Conservation (phyloP, 1,284 basidiomycete genomes). For the Trichosporon coremiiforme region DNA sequence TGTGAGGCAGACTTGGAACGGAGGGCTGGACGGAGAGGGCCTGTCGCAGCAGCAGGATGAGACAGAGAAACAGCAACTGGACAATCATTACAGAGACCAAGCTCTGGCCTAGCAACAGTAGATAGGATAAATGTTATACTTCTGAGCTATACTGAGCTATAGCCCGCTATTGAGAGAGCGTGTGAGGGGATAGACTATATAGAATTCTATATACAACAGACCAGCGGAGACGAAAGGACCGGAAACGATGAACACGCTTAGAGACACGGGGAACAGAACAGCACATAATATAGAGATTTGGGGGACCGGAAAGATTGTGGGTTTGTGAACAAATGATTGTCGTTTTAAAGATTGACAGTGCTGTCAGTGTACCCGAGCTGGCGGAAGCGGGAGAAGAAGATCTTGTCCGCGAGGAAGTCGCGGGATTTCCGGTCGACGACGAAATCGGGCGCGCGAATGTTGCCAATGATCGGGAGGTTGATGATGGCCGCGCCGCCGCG, state of each 20-base stretch:
- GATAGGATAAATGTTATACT: constrained; percentile 1
- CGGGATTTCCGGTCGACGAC: constrained; percentile 42
- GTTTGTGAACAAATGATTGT: neutral
- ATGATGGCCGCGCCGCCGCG: constrained; percentile 39
- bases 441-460: constrained; percentile 33
- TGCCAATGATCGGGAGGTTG: constrained; percentile 42
- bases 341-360: neutral
- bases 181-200: neutral
- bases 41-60: neutral
- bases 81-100: neutral
- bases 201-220: constrained; percentile 15
- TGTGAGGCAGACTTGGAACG: constrained; percentile 28
- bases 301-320: neutral
- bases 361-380: constrained; percentile 11
- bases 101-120: neutral
- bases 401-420: constrained; percentile 39
- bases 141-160: neutral
- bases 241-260: neutral
- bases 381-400: constrained; percentile 41
- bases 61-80: neutral
- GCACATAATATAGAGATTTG: neutral
- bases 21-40: neutral
- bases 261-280: neutral
- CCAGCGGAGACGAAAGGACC: neutral
- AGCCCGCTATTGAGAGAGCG: neutral